phyloP scores from a whole-genome alignment of 164 flowering plant species.

The Tinospora cordifolia region DNA sequence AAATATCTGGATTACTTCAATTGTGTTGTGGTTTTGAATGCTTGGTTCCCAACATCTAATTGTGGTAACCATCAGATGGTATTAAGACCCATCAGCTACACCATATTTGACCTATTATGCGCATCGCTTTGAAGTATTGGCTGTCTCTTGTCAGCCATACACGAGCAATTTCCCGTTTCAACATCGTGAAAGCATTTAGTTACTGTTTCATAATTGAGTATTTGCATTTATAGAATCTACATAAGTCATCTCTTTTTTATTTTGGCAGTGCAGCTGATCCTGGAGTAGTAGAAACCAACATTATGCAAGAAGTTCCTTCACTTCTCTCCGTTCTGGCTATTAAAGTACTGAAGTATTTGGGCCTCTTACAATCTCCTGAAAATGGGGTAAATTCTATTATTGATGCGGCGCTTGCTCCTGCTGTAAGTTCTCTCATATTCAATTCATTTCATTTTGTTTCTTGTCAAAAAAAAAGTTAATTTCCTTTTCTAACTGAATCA shows the following conservation, averaged over 20 bases:
- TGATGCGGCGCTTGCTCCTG: constrained; percentile 87
- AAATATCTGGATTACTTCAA: background rate
- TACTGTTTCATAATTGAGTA: background rate
- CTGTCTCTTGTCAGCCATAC: background rate
- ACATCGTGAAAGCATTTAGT: background rate
- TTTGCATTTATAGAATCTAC: background rate
- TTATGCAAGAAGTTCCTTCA: constrained; percentile 78
- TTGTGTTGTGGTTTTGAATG: background rate
- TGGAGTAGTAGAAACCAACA: constrained; percentile 67
- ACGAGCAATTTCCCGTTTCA: background rate
- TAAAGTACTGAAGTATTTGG: constrained; percentile 36
- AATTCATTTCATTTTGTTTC: too few species aligned
- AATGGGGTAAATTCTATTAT: constrained; percentile 50
- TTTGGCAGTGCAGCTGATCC: constrained; percentile 78
- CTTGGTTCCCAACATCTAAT: background rate
- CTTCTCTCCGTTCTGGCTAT: constrained; percentile 40
- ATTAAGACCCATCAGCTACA: background rate
- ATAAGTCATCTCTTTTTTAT: background rate
- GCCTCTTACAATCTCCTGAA: constrained; percentile 64
- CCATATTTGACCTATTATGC: background rate
- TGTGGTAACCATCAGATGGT: background rate
- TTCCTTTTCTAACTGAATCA: background rate
- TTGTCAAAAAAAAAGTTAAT: too few species aligned
- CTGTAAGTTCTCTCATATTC: constrained; percentile 47
- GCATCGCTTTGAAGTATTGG: background rate